Evolutionary conservation across 495 filamentous ascomycete species (phyloP), one percentile per base, ranked within the genome.

Genomic region (Niebla homalea): DNA sequence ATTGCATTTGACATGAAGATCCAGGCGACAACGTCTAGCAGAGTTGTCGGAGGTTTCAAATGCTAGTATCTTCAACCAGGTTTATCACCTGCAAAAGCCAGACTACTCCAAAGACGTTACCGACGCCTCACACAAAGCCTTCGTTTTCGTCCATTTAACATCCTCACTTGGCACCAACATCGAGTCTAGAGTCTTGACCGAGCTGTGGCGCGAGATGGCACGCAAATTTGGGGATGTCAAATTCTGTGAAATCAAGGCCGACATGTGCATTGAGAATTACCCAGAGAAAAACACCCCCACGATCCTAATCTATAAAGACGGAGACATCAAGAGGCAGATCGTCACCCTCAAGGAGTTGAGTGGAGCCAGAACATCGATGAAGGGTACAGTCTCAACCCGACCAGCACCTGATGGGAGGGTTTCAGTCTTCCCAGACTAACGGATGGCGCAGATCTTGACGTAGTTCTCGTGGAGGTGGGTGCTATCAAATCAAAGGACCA

Each of bases 231-330:
- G 87, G 25, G 89, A 99, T 51, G 66, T 97, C 61, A 99, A 99
- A 67, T 99, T 99, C 69, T 96, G 89, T 63, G 87, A 99, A 67
- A 97, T 99, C 41, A 74, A 80, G 56, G 92, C 79, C 2, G 82
- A 89, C 60, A 81, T 94, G 76, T 94, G 92, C 50, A 95, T 99
- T 59, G 92, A 97, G 67, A 84, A 84, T 19, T 99, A 97, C 63
- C 92, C 92, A 15, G 93, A 97, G 61, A 74, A 75, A 46, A 97
- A 96, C 60, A 93, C 87, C 43, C 92, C 92, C 8, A 99, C 92
- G 6, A 89, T 99, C 26, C 66, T 99, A 49, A 77, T 94, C 0
- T 99, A 97, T 60, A 80, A 80, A 60, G 84, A 95, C 55, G 88
- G 87, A 18, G 88, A 97, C 66, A 93, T 99, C 47, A 76, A 78